Evolutionary conservation across 2,329 filamentous ascomycete species (phyloP).

Genomic region (Colletotrichum australisinense): DNA sequence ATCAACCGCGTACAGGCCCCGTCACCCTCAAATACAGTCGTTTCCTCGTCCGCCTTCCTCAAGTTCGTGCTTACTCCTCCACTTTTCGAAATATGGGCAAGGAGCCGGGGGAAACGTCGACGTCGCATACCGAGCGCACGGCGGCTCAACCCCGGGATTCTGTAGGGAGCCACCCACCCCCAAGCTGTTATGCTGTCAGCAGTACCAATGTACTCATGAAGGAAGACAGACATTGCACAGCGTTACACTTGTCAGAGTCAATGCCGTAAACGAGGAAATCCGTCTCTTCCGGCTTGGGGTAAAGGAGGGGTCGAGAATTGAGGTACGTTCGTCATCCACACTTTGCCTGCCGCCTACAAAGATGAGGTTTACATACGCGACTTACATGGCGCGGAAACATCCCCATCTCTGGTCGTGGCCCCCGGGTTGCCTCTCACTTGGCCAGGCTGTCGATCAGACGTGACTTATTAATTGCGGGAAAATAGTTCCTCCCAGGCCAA

Average conservation of each 20-base stretch:
- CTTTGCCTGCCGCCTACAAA: neutral
- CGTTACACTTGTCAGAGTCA: slow-evolving; percentile 71
- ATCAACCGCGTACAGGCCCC: neutral
- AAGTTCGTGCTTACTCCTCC: too few species aligned
- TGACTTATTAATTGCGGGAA: slow-evolving; percentile 27
- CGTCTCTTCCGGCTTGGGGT: slow-evolving; percentile 76
- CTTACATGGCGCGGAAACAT: neutral
- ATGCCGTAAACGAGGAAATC: slow-evolving; percentile 74
- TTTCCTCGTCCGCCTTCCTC: neutral
- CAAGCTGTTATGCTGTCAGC: too few species aligned
- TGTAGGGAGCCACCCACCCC: slow-evolving; percentile 44
- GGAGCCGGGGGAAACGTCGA: neutral
- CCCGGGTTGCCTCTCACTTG: too few species aligned
- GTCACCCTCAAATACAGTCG: neutral
- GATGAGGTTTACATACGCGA: neutral
- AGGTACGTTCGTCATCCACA: slow-evolving; percentile 51
- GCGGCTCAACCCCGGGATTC: slow-evolving; percentile 77
- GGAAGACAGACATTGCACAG: slow-evolving; percentile 62
- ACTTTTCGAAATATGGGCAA: neutral
- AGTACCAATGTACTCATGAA: neutral
- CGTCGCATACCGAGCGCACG: slow-evolving; percentile 76
- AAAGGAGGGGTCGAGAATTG: slow-evolving; percentile 55
- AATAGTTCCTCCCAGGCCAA: slow-evolving; percentile 82
- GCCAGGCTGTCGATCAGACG: neutral
- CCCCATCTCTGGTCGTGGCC: too few species aligned